These are phyloP conservation scores for Endoconidiophora laricicola DNA, from an alignment of 2,329 filamentous ascomycete species.

Conservation along the genomic window DNA sequence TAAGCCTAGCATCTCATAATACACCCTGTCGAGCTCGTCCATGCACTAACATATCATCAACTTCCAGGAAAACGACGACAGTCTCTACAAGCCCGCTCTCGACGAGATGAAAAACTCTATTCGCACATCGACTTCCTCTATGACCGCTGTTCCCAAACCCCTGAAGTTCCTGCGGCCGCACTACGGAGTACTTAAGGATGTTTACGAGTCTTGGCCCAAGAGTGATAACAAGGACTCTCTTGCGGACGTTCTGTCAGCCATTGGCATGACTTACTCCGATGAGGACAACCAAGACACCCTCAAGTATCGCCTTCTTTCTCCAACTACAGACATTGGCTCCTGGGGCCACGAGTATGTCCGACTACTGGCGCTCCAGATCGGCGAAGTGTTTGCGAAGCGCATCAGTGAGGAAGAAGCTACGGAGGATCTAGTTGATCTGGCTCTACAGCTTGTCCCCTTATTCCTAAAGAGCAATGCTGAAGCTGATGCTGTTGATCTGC, in stretches of 20 bases:
- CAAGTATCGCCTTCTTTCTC: slow-evolving; percentile 82
- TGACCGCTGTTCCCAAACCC: slow-evolving; percentile 97
- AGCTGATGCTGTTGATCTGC: slow-evolving; percentile 88
- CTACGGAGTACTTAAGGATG: slow-evolving; percentile 73
- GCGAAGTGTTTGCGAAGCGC: slow-evolving; percentile 80
- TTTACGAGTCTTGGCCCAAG: slow-evolving; percentile 78
- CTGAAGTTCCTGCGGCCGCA: slow-evolving; percentile 95
- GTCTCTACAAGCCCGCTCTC: slow-evolving; percentile 79
- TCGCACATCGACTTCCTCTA: slow-evolving; percentile 97
- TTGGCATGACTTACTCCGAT: slow-evolving; percentile 97
- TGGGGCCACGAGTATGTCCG: slow-evolving; percentile 99
- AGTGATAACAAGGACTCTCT: slow-evolving; percentile 76
- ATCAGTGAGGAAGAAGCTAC: slow-evolving; percentile 70
- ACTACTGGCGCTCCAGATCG: slow-evolving; percentile 88
- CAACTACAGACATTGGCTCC: slow-evolving; percentile 80
- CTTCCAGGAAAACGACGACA: slow-evolving; percentile 61
- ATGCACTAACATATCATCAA: background rate
- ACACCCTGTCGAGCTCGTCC: slow-evolving; percentile 3
- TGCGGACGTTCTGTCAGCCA: slow-evolving; percentile 89
- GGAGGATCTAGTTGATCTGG: slow-evolving; percentile 72
- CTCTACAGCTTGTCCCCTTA: slow-evolving; percentile 71
- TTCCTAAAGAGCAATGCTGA: slow-evolving; percentile 97
- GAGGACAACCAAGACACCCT: slow-evolving; percentile 91
- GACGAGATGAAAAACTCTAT: slow-evolving; percentile 97
- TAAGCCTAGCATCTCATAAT: slow-evolving; percentile 24